Base-by-base conservation (phyloP, 306 rosid species). In the Cicer bijugum region DNA sequence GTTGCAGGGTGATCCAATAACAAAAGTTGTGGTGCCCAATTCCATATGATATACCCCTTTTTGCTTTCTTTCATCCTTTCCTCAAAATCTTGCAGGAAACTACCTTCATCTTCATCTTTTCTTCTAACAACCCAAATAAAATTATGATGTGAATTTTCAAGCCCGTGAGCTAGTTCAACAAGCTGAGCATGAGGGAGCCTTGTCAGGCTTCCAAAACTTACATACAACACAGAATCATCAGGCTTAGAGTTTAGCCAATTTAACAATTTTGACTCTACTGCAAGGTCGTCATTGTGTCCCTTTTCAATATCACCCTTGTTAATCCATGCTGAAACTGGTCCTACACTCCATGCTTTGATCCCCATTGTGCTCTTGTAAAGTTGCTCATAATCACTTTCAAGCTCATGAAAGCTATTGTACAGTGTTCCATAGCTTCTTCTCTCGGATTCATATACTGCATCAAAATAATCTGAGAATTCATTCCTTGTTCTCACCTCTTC, bases 1-100 rank as follows among this genome's bases (percentile, higher is more conserved):
- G 40, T 43, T 5, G 84, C 59, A 80, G 61, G 68, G 73, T 75
- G 76, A 43, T 80, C 60, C 59, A 80, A 62, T 75, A 69, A 75
- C 5, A 75, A 65, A 6, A 80, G 4, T 59, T 74, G 83, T n/a
- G 79, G 80, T 15, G 80, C 83, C 83, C 80, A 80, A 5, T 74
- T 74, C 83, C 80, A 74, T 48, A 80, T 80, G 37, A 80, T 74
- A 14, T 42, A 69, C 0, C 80, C 84, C 80, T 60, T 61, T 0
- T 51, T 44, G 12, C 80, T 80, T 50, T 59, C 76, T 17, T 67
- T 80, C 66, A 80, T 48, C 67, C 42, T 80, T 4, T 67, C 15
- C 69, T 75, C 77, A 69, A 69, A 80, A 7, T 62, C 84, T 4
- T 6, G 2, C 1, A 68, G 43, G 44, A 80, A 80, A 28, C 7